Conservation (phyloP, 2,329 filamentous ascomycete species). For the Fusarium torulosum region DNA sequence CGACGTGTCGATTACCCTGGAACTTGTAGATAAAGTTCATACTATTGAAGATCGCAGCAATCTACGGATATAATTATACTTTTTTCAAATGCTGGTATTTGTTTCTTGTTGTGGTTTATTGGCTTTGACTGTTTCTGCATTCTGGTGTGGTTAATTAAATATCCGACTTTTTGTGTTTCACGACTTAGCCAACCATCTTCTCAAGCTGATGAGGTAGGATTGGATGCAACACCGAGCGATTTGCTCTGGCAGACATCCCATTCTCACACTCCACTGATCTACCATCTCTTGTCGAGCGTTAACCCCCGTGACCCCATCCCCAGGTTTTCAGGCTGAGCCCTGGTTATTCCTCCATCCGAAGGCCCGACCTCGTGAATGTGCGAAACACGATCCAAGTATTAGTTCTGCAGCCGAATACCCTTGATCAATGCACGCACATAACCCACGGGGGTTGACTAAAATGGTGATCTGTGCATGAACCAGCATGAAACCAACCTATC, state of each 20-base stretch:
- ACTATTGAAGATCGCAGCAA: neutral
- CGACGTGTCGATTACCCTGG: neutral
- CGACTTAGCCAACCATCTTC: neutral
- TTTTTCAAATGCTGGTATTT: neutral
- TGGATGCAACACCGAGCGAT: neutral
- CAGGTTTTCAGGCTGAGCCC: neutral
- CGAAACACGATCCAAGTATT: conserved; percentile 10
- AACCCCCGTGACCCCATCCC: neutral
- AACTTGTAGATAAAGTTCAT: neutral
- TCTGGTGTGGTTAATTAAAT: conserved; percentile 5
- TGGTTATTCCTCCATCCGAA: neutral
- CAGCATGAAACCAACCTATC: conserved; percentile 14
- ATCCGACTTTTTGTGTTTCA: conserved; percentile 11
- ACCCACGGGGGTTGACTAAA: too few relatives aligned
- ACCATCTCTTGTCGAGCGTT: neutral
- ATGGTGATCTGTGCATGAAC: conserved; percentile 13
- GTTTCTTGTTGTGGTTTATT: neutral
- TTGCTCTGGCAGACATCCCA: neutral
- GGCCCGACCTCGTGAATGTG: neutral
- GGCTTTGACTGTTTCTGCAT: neutral
- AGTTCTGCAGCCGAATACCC: conserved; percentile 15
- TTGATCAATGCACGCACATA: conserved; percentile 11
- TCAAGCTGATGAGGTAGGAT: too few relatives aligned
- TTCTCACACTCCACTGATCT: conserved; percentile 14
- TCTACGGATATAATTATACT: neutral